phyloP scores from a whole-genome alignment of 2,329 filamentous ascomycete genomes.

The Ophiocordyceps unilateralis region DNA sequence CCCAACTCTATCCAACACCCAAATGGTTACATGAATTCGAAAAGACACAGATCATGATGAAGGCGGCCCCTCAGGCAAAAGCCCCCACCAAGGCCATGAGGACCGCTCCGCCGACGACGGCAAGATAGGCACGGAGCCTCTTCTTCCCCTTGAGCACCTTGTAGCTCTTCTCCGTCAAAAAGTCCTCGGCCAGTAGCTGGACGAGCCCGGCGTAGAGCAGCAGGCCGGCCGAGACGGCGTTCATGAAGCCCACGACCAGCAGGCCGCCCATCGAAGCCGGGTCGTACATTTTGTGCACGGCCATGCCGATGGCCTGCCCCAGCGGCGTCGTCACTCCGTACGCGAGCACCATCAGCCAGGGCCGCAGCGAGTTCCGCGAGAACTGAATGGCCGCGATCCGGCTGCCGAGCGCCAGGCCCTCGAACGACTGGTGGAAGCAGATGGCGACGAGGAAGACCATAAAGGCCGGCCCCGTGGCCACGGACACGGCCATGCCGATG shows the following conservation, averaged over 20 bases:
- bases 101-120: constrained; percentile 45
- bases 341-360: constrained; percentile 68
- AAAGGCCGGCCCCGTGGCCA: constrained; percentile 64
- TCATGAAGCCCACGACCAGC: constrained; percentile 74
- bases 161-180: constrained; percentile 61
- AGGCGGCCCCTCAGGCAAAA: constrained; percentile 35
- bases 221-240: constrained; percentile 66
- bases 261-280: constrained; percentile 52
- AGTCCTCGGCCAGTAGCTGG: constrained; percentile 73
- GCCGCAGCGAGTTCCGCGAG: constrained; percentile 51
- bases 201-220: constrained; percentile 71
- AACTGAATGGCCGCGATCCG: constrained; percentile 76
- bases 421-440: constrained; percentile 74
- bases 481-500: constrained; percentile 73
- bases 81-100: constrained; percentile 59
- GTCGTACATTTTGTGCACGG: constrained; percentile 65
- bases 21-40: not conserved
- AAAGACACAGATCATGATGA: not conserved
- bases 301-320: constrained; percentile 66
- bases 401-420: constrained; percentile 70
- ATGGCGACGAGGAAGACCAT: constrained; percentile 67
- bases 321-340: constrained; percentile 66
- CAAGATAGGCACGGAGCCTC: constrained; percentile 42
- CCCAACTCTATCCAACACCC: not conserved
- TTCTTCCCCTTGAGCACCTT: constrained; percentile 42